A percentile compares a stretch with the other conserved stretches of the same genome.
phyloP scores from a whole-genome alignment of 2,329 filamentous ascomycete species.

The Dendryphion nanum region DNA sequence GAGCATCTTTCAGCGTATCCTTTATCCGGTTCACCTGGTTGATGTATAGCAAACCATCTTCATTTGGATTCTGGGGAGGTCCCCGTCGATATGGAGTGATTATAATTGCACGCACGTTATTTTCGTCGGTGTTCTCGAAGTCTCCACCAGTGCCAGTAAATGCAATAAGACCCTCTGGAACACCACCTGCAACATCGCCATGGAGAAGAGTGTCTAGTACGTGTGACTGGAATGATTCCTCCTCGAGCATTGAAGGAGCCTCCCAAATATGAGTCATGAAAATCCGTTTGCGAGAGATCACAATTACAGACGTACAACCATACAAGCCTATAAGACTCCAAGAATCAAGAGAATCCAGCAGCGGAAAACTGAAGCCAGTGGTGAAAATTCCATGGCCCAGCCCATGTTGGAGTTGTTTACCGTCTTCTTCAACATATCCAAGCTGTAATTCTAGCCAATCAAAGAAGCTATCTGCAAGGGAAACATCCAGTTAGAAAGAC shows the following conservation, averaged over 20 bases:
- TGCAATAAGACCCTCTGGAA: background rate
- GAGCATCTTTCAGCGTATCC: constrained; percentile 1
- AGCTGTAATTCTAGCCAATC: too few species aligned
- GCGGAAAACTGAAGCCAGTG: constrained; percentile 1
- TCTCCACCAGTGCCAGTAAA: constrained; percentile 7
- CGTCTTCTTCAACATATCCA: too few species aligned
- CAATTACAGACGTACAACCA: constrained; percentile 7
- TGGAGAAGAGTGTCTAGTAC: background rate
- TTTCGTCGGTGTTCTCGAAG: constrained; percentile 6
- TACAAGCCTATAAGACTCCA: constrained; percentile 2
- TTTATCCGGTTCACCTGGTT: constrained; percentile 5
- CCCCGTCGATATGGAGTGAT: constrained; percentile 3
- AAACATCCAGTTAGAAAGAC: too few species aligned
- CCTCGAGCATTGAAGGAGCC: background rate
- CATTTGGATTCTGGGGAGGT: background rate
- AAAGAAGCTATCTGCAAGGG: too few species aligned
- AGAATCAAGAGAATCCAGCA: background rate
- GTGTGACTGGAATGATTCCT: background rate
- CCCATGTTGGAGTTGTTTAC: background rate
- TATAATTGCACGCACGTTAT: constrained; percentile 6
- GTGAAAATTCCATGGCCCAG: background rate
- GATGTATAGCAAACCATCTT: constrained; percentile 1
- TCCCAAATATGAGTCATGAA: constrained; percentile 10
- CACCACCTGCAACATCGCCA: background rate
- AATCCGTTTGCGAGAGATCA: constrained; percentile 8